Base-by-base conservation (phyloP, 1,284 basidiomycete species). In the Rhodotorula glutinis region DNA sequence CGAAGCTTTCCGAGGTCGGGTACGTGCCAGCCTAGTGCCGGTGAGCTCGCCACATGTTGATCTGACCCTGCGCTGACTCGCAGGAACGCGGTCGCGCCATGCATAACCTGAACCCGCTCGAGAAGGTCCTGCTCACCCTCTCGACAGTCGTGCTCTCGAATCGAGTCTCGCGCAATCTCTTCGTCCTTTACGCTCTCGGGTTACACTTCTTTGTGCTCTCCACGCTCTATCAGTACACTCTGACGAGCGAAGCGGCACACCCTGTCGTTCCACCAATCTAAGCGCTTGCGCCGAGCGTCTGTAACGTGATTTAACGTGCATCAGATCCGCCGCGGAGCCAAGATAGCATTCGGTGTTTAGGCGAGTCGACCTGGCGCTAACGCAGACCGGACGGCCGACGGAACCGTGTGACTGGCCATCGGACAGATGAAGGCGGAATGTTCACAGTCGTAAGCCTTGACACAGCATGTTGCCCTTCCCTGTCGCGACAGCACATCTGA, bases 51-150 rank as follows among this genome's bases (percentile, higher is more conserved):
- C 33, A 69, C 41, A 66, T 27, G 25, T 11, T 49, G 10, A 23
- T 46, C 19, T 46, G 7, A 11, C 5, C 33, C 33, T 27, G 30
- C 2, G 29, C 7, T 16, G n/a, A 21, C 25, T 2, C 51, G 56
- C 78, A 95, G 92, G 95, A 98, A 82, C 92, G 92, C 49, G 88
- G 89, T 43, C 83, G 93, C 53, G 94, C 92, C 1, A 90, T 95
- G 66, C 87, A 93, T 72, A 89, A 88, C 46, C 84, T 98, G 41
- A 96, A 98, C 76, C 91, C 92, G 1, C 82, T 97, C 13, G 95
- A 98, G 77, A 85, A 92, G 33, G 88, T 89, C 21, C 87, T 96
- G 1, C 87, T 98, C 63, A 83, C 87, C 23, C 81, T 98, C 19
- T 95, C 95, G 0, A 85, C 89, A 27, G 83, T 87, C 23, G 88